Percentiles rank a stretch among this genome's conserved stretches.
Conservation (phyloP, 768 basidiomycete species). For the Tricholoma saponaceum region DNA sequence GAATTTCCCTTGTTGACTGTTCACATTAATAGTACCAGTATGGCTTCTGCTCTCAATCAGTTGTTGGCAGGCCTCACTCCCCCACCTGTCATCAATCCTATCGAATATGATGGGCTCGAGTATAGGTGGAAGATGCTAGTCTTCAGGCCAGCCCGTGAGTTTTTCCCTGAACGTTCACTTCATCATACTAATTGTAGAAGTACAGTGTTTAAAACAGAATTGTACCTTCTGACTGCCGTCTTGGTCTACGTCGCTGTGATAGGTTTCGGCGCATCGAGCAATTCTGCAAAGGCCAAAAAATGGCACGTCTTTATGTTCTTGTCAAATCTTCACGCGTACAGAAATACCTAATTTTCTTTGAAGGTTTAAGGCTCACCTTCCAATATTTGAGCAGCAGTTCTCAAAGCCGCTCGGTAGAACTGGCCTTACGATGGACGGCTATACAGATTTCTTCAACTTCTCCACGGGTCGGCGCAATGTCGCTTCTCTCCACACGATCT, state of each 20-base stretch:
- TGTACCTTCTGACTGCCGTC: conserved; percentile 46
- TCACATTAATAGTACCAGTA: conserved; percentile 2
- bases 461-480: conserved; percentile 83
- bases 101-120: conserved; percentile 72
- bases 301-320: conserved; percentile 48
- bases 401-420: conserved; percentile 52
- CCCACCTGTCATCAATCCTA: conserved; percentile 46
- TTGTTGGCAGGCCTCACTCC: conserved; percentile 47
- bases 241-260: conserved; percentile 54
- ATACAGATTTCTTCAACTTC: conserved; percentile 79
- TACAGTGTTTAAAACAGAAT: conserved; percentile 66
- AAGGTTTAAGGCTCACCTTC: conserved; percentile 60
- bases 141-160: conserved; percentile 76
- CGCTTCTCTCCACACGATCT: conserved; percentile 73
- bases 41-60: conserved; percentile 29
- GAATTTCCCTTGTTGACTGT: not conserved
- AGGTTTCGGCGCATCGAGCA: conserved; percentile 57
- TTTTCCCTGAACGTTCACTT: not conserved
- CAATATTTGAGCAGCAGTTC: conserved; percentile 69
- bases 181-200: not conserved
- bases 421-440: conserved; percentile 61
- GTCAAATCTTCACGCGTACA: conserved; percentile 8
- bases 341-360: conserved; percentile 12
- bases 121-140: conserved; percentile 70
- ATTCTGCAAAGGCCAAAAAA: conserved; percentile 54